Evolutionary conservation across 2,329 filamentous ascomycete species (phyloP).

Genomic region (Paecilomyces niveus): DNA sequence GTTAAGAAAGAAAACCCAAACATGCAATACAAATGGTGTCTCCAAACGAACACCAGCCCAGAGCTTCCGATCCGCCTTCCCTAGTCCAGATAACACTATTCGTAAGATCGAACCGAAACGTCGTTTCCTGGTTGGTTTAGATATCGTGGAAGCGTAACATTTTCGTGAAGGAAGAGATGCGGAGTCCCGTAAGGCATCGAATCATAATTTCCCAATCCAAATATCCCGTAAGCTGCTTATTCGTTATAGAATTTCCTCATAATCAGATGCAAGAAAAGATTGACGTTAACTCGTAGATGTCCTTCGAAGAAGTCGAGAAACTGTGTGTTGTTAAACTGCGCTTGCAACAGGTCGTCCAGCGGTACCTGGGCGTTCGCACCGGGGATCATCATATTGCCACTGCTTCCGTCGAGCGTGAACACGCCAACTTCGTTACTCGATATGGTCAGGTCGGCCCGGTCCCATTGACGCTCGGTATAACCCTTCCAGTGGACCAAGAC

Average conservation of each 20-base stretch:
- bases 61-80: background rate
- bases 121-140: background rate
- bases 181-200: background rate
- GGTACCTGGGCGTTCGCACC: slow-evolving; percentile 83
- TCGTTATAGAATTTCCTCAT: slow-evolving; percentile 95
- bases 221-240: slow-evolving; percentile 14
- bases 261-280: slow-evolving; percentile 88
- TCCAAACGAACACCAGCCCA: background rate
- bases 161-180: background rate
- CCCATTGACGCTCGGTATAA: slow-evolving; percentile 75
- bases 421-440: slow-evolving; percentile 89
- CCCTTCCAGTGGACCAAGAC: slow-evolving; percentile 89
- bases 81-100: background rate
- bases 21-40: background rate
- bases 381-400: slow-evolving; percentile 90
- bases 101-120: background rate
- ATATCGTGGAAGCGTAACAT: background rate
- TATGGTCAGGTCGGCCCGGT: slow-evolving; percentile 89
- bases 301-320: slow-evolving; percentile 93
- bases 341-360: slow-evolving; percentile 88
- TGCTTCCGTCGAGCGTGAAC: slow-evolving; percentile 85
- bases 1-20: background rate
- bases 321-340: slow-evolving; percentile 94
- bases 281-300: slow-evolving; percentile 85
- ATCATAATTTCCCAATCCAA: background rate